Base-by-base conservation (phyloP, 23 red algal species). In the Gracilaria gracilis region DNA sequence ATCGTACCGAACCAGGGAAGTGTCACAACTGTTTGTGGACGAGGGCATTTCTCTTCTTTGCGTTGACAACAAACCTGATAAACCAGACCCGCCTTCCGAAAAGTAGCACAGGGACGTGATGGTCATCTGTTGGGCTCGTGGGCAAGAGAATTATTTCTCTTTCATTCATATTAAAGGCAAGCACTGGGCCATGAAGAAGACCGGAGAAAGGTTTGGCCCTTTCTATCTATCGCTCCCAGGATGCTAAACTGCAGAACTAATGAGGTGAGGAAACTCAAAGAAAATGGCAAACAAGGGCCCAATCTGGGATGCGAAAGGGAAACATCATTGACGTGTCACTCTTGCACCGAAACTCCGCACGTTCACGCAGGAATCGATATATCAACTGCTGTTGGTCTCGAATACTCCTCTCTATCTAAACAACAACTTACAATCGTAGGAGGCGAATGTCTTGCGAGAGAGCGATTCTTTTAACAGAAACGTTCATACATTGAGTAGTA, bases 101-200 rank as follows among this genome's bases (percentile, higher is more conserved):
- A 17, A 15, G 64, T 20, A 69, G 31, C 9, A 32, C 29, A 69
- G 16, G 27, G 64, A 36, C 32, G 9, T 12, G 9, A 37, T 36
- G 64, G 28, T 69, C 9, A 32, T 34, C 64, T 37, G 31, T 20
- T 69, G 64, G 64, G 31, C 16, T 17, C 15, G 31, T n/a, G n/a
- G n/a, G n/a, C n/a, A 69, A 32, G 37, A 69, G 64, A 31, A 36
- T 69, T n/a, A n/a, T 69, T 69, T 46, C 42, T 11, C 32, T 69
- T 20, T 69, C 37, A 8, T 37, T 6, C 32, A 64, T 64, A 19
- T 2, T 14, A 31, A 6, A 64, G 59, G 28, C 2, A 27, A 32
- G 28, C 28, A 31, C 5, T 31, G n/a, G 59, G 59, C 25, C 59
- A 9, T 31, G 9, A 32, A 24, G 28, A 64, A 0, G n/a, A 12